phyloP scores from a whole-genome alignment of 2,329 filamentous ascomycete species.

The Alternaria viburni region DNA sequence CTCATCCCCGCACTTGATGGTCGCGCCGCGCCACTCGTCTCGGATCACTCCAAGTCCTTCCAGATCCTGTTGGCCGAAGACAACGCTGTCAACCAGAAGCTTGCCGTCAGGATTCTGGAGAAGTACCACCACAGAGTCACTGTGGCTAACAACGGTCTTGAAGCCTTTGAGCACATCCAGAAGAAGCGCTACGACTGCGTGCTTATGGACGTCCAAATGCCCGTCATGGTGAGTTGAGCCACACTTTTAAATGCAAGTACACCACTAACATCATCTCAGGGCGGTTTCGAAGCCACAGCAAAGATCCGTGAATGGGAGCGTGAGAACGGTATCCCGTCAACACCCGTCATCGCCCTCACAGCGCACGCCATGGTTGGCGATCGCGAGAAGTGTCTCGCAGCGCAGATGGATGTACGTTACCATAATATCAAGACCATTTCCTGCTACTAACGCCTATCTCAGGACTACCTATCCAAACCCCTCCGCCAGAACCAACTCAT shows the following conservation, averaged over 20 bases:
- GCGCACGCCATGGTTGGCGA: constrained; percentile 99
- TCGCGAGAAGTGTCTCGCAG: constrained; percentile 95
- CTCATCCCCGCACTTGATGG: constrained; percentile 96
- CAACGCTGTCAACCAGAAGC: constrained; percentile 94
- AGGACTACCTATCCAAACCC: constrained; percentile 94
- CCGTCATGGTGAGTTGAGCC: constrained; percentile 78
- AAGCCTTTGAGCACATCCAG: constrained; percentile 92
- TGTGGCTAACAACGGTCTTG: constrained; percentile 92
- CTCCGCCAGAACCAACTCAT: constrained; percentile 97
- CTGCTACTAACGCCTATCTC: constrained; percentile 17
- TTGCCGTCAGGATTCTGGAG: constrained; percentile 95
- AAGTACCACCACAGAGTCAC: constrained; percentile 94
- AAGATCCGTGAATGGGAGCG: constrained; percentile 97
- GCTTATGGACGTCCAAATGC: constrained; percentile 99
- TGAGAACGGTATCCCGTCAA: constrained; percentile 77
- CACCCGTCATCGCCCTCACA: constrained; percentile 94
- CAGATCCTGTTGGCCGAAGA: constrained; percentile 95
- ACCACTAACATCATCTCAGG: constrained; percentile 60
- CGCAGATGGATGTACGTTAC: constrained; percentile 80
- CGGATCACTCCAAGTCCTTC: constrained; percentile 93
- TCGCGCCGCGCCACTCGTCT: constrained; percentile 85
- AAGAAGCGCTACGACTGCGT: constrained; percentile 94
- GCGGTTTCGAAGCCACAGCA: constrained; percentile 94
- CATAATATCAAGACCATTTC: neutral
- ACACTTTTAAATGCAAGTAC: neutral